Conservation (phyloP, 306 rosid genomes). For the Vachellia pachyceras region DNA sequence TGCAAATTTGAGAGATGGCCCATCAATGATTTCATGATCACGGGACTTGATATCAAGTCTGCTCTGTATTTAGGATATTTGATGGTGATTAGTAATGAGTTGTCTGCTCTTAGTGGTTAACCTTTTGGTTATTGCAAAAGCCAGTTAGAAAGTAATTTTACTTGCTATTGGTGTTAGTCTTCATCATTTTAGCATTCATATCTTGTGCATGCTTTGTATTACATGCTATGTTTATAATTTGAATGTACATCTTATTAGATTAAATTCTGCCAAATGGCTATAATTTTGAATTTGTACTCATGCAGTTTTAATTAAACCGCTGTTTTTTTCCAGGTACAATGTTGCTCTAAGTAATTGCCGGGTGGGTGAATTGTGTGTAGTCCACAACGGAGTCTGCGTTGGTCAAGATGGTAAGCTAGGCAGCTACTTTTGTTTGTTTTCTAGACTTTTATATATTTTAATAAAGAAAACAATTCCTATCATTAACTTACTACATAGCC, state of each 20-base stretch:
- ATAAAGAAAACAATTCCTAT: conserved; percentile 1
- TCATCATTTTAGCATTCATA: background rate
- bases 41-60: background rate
- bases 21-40: background rate
- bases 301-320: conserved; percentile 17
- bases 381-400: conserved; percentile 89
- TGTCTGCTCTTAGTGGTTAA: background rate
- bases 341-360: conserved; percentile 76
- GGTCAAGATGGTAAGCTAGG: conserved; percentile 89
- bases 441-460: background rate
- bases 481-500: conserved; percentile 9
- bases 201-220: conserved; percentile 8
- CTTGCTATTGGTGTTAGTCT: conserved; percentile 10
- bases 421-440: conserved; percentile 32
- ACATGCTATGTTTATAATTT: background rate
- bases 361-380: conserved; percentile 81
- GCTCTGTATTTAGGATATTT: background rate
- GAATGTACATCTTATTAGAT: background rate
- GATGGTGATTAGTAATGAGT: background rate
- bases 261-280: conserved; percentile 29
- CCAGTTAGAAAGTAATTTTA: background rate
- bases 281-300: conserved; percentile 20
- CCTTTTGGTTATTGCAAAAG: background rate
- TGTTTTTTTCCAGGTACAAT: conserved; percentile 65
- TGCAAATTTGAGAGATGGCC: conserved; percentile 6